phyloP scores from a whole-genome alignment of 2,329 filamentous ascomycete species.

The Ilyonectria robusta region DNA sequence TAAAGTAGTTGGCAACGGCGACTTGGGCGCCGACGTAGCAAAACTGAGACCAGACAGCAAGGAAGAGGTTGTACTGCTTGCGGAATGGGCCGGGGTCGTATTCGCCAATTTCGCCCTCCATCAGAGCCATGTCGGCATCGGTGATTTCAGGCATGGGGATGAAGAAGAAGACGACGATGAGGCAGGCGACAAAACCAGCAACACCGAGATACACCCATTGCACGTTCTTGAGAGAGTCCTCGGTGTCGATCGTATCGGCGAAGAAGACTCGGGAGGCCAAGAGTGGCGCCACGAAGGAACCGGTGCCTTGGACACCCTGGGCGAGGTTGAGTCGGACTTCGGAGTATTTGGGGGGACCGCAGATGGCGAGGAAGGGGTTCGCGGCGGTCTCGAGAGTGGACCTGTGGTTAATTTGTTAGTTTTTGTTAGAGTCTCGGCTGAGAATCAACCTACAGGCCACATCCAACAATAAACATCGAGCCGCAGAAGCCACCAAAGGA shows the following conservation, averaged over 20 bases:
- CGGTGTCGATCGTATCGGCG: constrained; percentile 63
- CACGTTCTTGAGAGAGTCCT: constrained; percentile 68
- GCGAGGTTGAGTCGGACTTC: constrained; percentile 72
- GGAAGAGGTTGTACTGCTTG: constrained; percentile 73
- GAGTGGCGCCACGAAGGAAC: constrained; percentile 70
- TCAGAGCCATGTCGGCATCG: constrained; percentile 72
- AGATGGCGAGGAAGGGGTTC: constrained; percentile 51
- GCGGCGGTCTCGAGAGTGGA: constrained; percentile 69
- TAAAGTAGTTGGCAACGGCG: constrained; percentile 68
- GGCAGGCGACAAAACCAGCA: constrained; percentile 69
- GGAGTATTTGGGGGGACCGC: constrained; percentile 71
- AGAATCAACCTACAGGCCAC: constrained; percentile 53
- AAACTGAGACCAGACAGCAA: constrained; percentile 73
- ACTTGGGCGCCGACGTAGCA: constrained; percentile 75
- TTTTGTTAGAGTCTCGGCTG: neutral
- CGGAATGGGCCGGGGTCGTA: constrained; percentile 64
- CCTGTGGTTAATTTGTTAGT: neutral
- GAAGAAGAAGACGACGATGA: constrained; percentile 72
- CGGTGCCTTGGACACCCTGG: constrained; percentile 71
- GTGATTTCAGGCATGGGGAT: constrained; percentile 67
- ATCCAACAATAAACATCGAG: constrained; percentile 64
- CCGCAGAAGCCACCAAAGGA: constrained; percentile 73
- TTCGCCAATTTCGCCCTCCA: constrained; percentile 60
- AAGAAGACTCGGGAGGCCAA: constrained; percentile 75
- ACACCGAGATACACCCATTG: constrained; percentile 77